Evolutionary conservation across 1,139 yeast species (phyloP).

Genomic region (Scheffersomyces illinoinensis): DNA sequence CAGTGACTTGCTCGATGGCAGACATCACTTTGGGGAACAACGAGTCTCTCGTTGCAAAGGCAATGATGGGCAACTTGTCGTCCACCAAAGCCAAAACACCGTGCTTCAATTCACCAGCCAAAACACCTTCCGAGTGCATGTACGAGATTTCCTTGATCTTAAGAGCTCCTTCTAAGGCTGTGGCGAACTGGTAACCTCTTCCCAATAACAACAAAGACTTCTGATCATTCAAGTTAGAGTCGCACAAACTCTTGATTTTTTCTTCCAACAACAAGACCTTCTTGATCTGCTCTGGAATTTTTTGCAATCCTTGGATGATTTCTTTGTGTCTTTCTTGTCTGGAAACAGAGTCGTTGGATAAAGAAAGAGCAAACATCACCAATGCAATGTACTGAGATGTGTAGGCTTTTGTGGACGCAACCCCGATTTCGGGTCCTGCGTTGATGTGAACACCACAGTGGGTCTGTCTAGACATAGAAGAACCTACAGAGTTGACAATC

Average conservation of each 20-base stretch:
- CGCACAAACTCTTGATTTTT: constrained; percentile 74
- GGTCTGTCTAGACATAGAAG: constrained; percentile 91
- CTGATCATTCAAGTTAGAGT: constrained; percentile 69
- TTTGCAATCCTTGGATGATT: constrained; percentile 82
- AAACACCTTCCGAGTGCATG: constrained; percentile 99
- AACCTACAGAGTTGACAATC: constrained; percentile 91
- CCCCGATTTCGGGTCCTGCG: constrained; percentile 99
- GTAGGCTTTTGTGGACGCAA: constrained; percentile 99
- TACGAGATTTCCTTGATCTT: constrained; percentile 98
- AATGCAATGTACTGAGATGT: constrained; percentile 97
- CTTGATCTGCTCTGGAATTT: constrained; percentile 83
- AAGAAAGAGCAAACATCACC: constrained; percentile 93
- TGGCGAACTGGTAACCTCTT: constrained; percentile 96
- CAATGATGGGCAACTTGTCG: constrained; percentile 88
- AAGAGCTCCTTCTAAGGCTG: constrained; percentile 97
- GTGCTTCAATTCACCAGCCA: constrained; percentile 98
- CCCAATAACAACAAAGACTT: constrained; percentile 90
- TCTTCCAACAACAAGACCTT: constrained; percentile 73
- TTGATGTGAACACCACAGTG: constrained; percentile 99
- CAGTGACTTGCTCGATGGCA: constrained; percentile 95
- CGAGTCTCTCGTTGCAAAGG: constrained; percentile 96
- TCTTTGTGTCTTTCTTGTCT: constrained; percentile 73
- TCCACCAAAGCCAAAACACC: constrained; percentile 98
- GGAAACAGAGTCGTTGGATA: constrained; percentile 89
- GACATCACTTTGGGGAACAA: constrained; percentile 95